Conservation (phyloP, 2,329 filamentous ascomycete genomes). For the Pseudopithomyces chartarum region DNA sequence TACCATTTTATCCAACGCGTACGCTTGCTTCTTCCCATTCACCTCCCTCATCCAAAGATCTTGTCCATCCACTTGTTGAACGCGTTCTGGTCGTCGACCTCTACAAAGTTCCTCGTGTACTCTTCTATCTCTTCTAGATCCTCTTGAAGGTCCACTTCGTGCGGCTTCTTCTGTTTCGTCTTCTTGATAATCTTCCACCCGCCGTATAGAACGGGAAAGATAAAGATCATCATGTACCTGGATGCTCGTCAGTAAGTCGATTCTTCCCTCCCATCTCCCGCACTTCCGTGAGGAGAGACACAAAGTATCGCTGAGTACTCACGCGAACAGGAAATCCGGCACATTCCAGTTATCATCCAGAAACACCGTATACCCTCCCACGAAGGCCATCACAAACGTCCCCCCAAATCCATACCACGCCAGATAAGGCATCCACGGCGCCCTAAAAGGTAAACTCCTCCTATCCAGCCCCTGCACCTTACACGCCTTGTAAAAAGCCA, state of each 20-base stretch:
- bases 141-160: conserved; percentile 66
- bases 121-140: conserved; percentile 71
- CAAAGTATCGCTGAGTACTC: no score
- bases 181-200: conserved; percentile 74
- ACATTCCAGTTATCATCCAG: conserved; percentile 70
- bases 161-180: conserved; percentile 61
- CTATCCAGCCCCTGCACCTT: conserved; percentile 71
- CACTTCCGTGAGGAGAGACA: no score
- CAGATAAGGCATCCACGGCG: conserved; percentile 71
- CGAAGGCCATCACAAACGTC: conserved; percentile 73
- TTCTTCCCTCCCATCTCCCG: not conserved
- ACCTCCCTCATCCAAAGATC: conserved; percentile 44
- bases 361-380: conserved; percentile 78
- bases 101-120: conserved; percentile 66
- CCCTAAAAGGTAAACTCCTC: conserved; percentile 71
- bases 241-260: conserved; percentile 5
- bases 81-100: conserved; percentile 53
- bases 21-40: no score
- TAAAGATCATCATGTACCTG: conserved; percentile 71
- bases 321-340: conserved; percentile 74
- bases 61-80: conserved; percentile 51
- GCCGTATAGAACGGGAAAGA: conserved; percentile 71
- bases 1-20: no score
- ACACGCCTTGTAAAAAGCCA: conserved; percentile 73
- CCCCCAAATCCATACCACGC: conserved; percentile 69